Evolutionary conservation across 2,329 filamentous ascomycete species (phyloP), one percentile per base, ranked within the genome.

Genomic region (Talaromyces verruculosus): DNA sequence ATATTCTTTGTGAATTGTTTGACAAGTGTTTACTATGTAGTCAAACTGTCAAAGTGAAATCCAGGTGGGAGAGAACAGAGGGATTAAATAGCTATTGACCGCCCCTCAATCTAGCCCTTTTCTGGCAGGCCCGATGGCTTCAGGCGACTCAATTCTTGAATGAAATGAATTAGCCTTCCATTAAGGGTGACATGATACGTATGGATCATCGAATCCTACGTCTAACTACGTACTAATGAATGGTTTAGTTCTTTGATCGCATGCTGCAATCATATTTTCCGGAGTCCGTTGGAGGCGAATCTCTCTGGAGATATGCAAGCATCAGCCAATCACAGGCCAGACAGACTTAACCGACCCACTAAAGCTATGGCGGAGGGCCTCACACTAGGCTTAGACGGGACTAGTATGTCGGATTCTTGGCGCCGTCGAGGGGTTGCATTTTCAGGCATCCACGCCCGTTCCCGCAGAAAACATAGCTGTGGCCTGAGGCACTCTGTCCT

Each of bases 101-200:
- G 37, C 25, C 37, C 57, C 57, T 19, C 28, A 33, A 10, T 7
- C 57, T 60, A 60, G 22, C 17, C 57, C 37, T 45, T 28, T 43
- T 60, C 57, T 28, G 37, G 57, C 57, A 25, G 35, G 57, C 57
- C 37, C 57, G 57, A 60, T 28, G 15, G 37, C 57, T 60, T 60
- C 30, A 59, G 57, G 57, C 55, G 33, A 59, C 22, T 28, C 25
- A 30, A 28, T n/a, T n/a, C 19, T 11, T n/a, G 13, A 13, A 43
- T 33, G 11, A 17, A 13, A 43, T 33, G 11, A 17, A 59, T 25
- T 59, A 15, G 25, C 37, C 6, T 43, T 45, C 15, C 5, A 19
- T 30, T 1, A n/a, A 45, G 22, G 15, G 39, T n/a, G n/a, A 45
- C 35, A 22, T 57, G 28, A 33, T 35, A 37, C 11, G 35, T 37